These are phyloP conservation scores for Scorias spongiosa DNA, from an alignment of 2,329 filamentous ascomycete species.

Conservation along the genomic window DNA sequence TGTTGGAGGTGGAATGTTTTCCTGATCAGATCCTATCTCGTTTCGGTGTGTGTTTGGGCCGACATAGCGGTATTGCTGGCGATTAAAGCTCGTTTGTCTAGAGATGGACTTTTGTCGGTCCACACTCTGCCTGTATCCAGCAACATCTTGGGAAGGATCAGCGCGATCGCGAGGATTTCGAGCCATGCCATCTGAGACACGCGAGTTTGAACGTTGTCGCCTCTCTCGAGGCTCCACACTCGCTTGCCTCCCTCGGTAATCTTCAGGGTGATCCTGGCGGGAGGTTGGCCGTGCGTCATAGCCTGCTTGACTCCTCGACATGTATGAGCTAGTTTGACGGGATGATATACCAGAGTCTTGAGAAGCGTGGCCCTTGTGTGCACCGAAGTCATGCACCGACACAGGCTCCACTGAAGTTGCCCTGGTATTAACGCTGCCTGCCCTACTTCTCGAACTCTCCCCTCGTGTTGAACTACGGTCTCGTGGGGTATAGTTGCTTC, in stretches of 20 bases:
- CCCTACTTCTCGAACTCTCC: constrained; percentile 14
- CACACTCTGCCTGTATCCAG: constrained; percentile 1
- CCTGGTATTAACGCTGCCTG: constrained; percentile 16
- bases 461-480: constrained; percentile 11
- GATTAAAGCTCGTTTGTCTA: constrained; percentile 19
- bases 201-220: constrained; percentile 15
- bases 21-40: constrained; percentile 48
- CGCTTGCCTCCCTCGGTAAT: constrained; percentile 1
- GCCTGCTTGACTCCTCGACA: constrained; percentile 14
- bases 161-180: constrained; percentile 4
- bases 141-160: constrained; percentile 7
- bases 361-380: constrained; percentile 8
- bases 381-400: constrained; percentile 21
- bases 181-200: constrained; percentile 5
- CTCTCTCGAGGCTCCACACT: constrained; percentile 11
- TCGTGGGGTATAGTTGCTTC: constrained; percentile 12
- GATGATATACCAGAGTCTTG: constrained; percentile 12
- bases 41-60: constrained; percentile 44
- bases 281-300: constrained; percentile 15
- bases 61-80: constrained; percentile 32
- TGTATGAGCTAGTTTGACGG: constrained; percentile 11
- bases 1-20: constrained; percentile 63
- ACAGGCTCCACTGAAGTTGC: constrained; percentile 20
- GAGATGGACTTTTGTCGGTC: constrained; percentile 10
- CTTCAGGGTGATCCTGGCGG: constrained; percentile 11